phyloP scores from a whole-genome alignment of 306 rosid species.

The Comarum palustre region DNA sequence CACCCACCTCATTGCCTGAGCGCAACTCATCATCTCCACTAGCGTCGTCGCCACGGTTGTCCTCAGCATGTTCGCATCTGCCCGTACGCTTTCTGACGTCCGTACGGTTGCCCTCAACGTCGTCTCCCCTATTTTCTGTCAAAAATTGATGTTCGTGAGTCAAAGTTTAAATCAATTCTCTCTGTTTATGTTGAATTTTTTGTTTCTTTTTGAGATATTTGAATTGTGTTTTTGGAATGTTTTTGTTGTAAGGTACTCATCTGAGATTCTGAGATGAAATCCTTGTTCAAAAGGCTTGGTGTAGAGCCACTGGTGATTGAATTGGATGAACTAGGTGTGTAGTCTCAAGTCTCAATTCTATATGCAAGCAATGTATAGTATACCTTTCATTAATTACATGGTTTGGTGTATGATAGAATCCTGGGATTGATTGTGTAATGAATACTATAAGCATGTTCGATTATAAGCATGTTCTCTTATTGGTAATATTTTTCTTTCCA shows the following conservation, averaged over 20 bases:
- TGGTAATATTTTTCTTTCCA: slow-evolving; percentile 4
- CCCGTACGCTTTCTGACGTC: too few relatives aligned
- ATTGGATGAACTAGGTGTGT: slow-evolving; percentile 87
- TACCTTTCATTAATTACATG: not conserved
- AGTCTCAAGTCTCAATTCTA: not conserved
- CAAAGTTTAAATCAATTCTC: not conserved
- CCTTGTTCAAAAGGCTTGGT: slow-evolving; percentile 72
- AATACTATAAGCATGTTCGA: too few relatives aligned
- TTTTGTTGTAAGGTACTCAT: slow-evolving; percentile 53
- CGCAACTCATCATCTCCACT: too few relatives aligned
- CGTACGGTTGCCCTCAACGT: too few relatives aligned
- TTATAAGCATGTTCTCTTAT: too few relatives aligned
- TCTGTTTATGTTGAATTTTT: not conserved
- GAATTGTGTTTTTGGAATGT: slow-evolving; percentile 11
- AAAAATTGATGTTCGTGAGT: slow-evolving; percentile 95
- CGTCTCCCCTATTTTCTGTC: too few relatives aligned
- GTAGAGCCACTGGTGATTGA: slow-evolving; percentile 65
- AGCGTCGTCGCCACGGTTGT: too few relatives aligned
- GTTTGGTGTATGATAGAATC: not conserved
- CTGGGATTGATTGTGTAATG: too few relatives aligned
- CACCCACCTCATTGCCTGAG: too few relatives aligned
- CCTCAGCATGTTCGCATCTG: too few relatives aligned
- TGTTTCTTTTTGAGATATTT: slow-evolving; percentile 12
- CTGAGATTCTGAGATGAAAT: slow-evolving; percentile 85
- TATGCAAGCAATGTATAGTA: not conserved